Evolutionary conservation across 306 rosid genomes (phyloP), one percentile per base, ranked within the genome.

Genomic region (Cucumis melo): DNA sequence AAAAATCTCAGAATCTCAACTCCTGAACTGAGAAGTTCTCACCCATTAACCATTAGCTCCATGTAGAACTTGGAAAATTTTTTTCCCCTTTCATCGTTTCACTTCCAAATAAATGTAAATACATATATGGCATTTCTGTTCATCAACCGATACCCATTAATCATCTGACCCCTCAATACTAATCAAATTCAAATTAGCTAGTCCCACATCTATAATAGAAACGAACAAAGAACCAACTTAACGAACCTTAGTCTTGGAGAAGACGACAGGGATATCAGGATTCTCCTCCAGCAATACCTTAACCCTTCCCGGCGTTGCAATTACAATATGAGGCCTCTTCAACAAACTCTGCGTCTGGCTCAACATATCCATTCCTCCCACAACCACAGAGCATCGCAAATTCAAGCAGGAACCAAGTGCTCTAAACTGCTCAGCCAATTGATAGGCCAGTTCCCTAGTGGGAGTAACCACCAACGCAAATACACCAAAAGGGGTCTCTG

Each of bases 291-390:
- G 91, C 88, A 94, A 85, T 27, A 73, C 84, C 81, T 88, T 90
- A 32, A 93, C 80, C 81, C 98, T 85, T 36, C 98, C 96, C 0
- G 96, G 98, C 1, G 98, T 91, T 11, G 93, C 96, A 9, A 94
- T 89, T 56, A 94, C 98, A 29, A 94, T 77, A 32, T 91, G 97
- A 0, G 97, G 98, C 71, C 97, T 82, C 1, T 85, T 82, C 51
- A 81, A 80, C 85, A 91, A 88, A 44, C 77, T 82, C 81, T 86
- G 83, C 4, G 88, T 48, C 80, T 94, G 98, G 42, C 21, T 74
- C 74, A 94, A 80, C 88, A 82, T 87, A 55, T 94, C 91, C 93
- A 86, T 88, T 9, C 98, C 96, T 10, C 98, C 98, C 5, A 94
- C 93, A 44, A 94, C 85, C 78, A 94, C 92, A 0, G 88, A 50